Percentiles rank a stretch among this genome's conserved stretches.
Conservation (phyloP, 805 yeast species). For the Metschnikowia orientalis region DNA sequence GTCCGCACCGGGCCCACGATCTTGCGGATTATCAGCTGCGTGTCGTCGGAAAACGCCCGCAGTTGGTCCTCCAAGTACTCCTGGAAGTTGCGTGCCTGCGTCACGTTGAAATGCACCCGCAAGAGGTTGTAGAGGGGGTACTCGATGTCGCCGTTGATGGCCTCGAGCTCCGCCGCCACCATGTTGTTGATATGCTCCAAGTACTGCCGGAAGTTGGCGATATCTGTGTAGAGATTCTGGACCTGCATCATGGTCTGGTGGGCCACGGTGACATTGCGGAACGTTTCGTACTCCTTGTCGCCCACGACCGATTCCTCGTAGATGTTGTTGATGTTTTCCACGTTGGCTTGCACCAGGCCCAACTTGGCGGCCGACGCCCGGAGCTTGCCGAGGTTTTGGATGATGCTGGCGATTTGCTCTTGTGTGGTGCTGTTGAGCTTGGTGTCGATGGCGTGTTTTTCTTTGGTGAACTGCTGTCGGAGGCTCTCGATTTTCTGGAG, state of each 20-base stretch:
- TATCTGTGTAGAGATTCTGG: conserved; percentile 57
- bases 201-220: conserved; percentile 51
- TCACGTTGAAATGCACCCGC: conserved; percentile 64
- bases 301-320: conserved; percentile 55
- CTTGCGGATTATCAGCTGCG: conserved; percentile 58
- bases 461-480: conserved; percentile 56
- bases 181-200: conserved; percentile 47
- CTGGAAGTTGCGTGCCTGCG: conserved; percentile 67
- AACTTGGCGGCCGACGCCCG: conserved; percentile 39
- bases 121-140: conserved; percentile 53
- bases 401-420: conserved; percentile 54
- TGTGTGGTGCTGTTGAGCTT: conserved; percentile 71
- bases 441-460: conserved; percentile 69
- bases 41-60: conserved; percentile 50
- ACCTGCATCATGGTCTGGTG: conserved; percentile 73
- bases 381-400: conserved; percentile 48
- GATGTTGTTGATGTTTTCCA: conserved; percentile 44
- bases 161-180: conserved; percentile 42
- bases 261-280: conserved; percentile 60
- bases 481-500: conserved; percentile 49
- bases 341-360: conserved; percentile 34
- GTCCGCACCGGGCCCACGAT: conserved; percentile 45
- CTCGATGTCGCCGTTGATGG: conserved; percentile 29
- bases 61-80: conserved; percentile 68
- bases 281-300: conserved; percentile 63